phyloP scores from a whole-genome alignment of 2,329 filamentous ascomycete genomes.

The Aspergillus latus region DNA sequence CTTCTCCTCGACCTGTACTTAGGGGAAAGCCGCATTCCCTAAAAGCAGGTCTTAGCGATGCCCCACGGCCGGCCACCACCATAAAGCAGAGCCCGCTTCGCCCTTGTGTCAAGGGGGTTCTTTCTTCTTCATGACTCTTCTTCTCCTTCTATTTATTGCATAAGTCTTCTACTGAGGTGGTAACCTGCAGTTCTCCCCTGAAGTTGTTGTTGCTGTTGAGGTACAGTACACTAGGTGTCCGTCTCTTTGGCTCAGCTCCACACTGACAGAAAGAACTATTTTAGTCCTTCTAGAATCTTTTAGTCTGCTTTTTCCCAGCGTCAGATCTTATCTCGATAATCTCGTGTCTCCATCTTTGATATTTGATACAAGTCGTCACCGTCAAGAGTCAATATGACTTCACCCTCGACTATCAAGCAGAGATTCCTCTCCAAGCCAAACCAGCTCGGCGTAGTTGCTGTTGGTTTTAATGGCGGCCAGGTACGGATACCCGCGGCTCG shows the following conservation, averaged over 20 bases:
- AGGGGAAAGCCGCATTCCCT: constrained; percentile 47
- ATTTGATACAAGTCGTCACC: background rate
- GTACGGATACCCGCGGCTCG: constrained; percentile 51
- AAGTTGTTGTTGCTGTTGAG: background rate
- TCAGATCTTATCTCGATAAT: constrained; percentile 8
- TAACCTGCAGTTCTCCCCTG: background rate
- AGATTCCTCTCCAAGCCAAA: constrained; percentile 78
- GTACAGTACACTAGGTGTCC: background rate
- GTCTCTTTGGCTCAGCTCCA: constrained; percentile 13
- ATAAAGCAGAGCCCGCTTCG: constrained; percentile 20
- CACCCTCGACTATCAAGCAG: constrained; percentile 58
- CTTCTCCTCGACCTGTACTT: constrained; percentile 51
- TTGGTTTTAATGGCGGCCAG: constrained; percentile 95
- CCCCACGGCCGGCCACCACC: constrained; percentile 14
- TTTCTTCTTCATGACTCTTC: background rate
- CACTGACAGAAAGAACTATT: constrained; percentile 12
- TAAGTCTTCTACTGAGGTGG: background rate
- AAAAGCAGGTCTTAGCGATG: constrained; percentile 48
- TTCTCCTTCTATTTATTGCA: background rate
- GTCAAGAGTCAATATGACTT: constrained; percentile 45
- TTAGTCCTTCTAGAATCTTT: constrained; percentile 23
- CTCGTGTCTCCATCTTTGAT: background rate
- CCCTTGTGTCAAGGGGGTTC: background rate
- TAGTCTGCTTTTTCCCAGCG: constrained; percentile 13
- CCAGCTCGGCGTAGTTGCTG: constrained; percentile 87